Evolutionary conservation across 2,329 filamentous ascomycete genomes (phyloP), one percentile per base, ranked within the genome.

Genomic region (Colletotrichum musae): DNA sequence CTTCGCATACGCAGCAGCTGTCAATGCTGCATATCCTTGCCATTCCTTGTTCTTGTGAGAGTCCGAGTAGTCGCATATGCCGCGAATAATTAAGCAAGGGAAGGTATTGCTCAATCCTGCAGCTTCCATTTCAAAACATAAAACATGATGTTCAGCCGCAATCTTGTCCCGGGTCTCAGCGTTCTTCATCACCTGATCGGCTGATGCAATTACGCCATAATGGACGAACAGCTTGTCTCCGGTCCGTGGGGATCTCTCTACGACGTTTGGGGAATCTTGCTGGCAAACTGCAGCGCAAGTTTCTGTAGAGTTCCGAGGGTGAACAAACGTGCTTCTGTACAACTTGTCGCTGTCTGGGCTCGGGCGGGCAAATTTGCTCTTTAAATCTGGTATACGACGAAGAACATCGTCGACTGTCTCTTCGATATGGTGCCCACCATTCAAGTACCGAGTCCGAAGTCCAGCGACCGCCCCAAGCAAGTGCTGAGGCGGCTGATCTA

Each of bases 31-130:
- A 71, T 80, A 81, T 0, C 28, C 36, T 21, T 80, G 76, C 80
- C 79, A 82, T 6, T n/a, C n/a, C 2, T 81, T 76, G 41, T 77
- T 79, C 64, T 82, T 82, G 57, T 82, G 79, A 0, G 74, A 77
- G 64, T 83, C 80, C 5, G 78, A 75, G 63, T 81, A 82, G 53
- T 80, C 76, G 43, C 76, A 81, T 3, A 82, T 79, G 0, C 80
- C 80, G 5, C 79, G 74, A 26, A 83, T 78, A 0, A 77, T 73
- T 1, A 81, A 54, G 51, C 76, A 80, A 0, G 76, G 76, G 4
- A 79, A 70, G 3, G 72, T 64, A 7, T 71, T 58, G 53, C 68
- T 70, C 4, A 76, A 50, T 0, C 75, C 76, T 0, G 75, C 75
- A 1, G 74, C 72, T 32, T 77, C 75, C 76, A 76, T 78, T 62